Base-by-base conservation (phyloP, 805 yeast species). In the Torulaspora indica region DNA sequence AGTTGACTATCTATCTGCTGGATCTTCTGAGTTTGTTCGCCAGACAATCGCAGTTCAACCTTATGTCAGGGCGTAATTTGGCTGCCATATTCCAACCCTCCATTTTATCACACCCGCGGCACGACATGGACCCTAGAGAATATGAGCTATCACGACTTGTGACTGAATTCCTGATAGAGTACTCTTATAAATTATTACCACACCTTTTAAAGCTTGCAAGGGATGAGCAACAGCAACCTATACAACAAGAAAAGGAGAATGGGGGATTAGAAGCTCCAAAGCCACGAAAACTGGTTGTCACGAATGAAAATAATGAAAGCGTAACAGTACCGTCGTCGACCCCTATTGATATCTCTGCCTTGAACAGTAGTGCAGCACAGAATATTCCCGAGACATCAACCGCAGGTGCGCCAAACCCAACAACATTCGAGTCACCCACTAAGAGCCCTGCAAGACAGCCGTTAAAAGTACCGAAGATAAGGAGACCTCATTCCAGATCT, bases 1-100 rank as follows among this genome's bases (percentile, higher is more conserved):
- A 91, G 57, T 71, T 93, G 24, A 71, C 93, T 5, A 84, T 89
- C 51, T 93, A 93, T 69, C 77, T 93, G 17, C 68, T 93, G 49
- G 98, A 93, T 64, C 70, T 93, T 52, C 71, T 93, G 46, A 83
- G 95, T 10, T 77, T 89, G 68, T 95, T 93, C 57, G 84, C 89
- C 34, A 78, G 83, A 47, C 82, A 85, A 57, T 75, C 95, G 12
- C 77, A 76, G 39, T 78, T 78, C 47, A 93, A 90, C 62, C 71
- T 87, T 51, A 93, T 93, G 99, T 81, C 96, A 1, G 86, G 95
- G 1, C 78, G 88, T 55, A 93, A 93, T 61, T 70, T 93, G 51
- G 95, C 98, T 1, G 96, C 98, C 1, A 86, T 93, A 45, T 93
- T 93, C 69, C 98, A 93, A 68, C 98, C 98, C 3, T 85, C 96